Evolutionary conservation across 1,284 basidiomycete genomes (phyloP), one percentile per base, ranked within the genome.

Genomic region (Tilletiopsis washingtonensis): DNA sequence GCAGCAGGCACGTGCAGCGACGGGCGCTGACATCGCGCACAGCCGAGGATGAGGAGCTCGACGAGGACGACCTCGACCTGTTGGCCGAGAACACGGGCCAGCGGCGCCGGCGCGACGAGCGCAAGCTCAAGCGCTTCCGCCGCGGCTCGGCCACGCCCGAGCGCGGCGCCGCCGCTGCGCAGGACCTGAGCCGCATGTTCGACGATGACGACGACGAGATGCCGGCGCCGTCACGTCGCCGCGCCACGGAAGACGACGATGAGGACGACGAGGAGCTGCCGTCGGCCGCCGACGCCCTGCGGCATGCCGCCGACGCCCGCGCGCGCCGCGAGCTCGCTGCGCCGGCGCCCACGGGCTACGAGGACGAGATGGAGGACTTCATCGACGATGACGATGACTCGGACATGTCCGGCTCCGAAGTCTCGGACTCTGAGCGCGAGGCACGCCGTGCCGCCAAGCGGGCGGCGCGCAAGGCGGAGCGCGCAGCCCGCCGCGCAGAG

Each of bases 61-160:
- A 94, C 61, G 93, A 97, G 48, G 94, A 98, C 67, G 94, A 98
- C 70, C 76, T 98, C 47, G 91, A 93, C 47, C 80, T 98, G 7
- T 74, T 98, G 20, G 88, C 88, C 68, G 94, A 98, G 78, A 98
- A 97, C 65, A 90, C 89, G 3, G 91, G 93, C 7, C 80, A 81
- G 19, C 51, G 60, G 40, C 56, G 72, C 5, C 51, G 59, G 25
- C 55, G 68, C 45, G 45, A 64, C 51, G 59, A 60, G 50, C 54
- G 52, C 25, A 29, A 15, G n/a, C n/a, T 40, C 39, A 66, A 64
- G 49, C 12, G 78, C 36, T 52, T 66, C 62, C 46, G 62, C 49
- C 45, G 61, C 76, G 19, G 77, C 79, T 39, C 81, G 80, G 19
- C 81, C 81, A 29, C 82, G 81, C 32, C 83, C 78, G 51, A 53